Percentiles rank a stretch among this genome's conserved stretches.
Conservation (phyloP, 2,329 filamentous ascomycete species). For the Neonectria neomacrospora region DNA sequence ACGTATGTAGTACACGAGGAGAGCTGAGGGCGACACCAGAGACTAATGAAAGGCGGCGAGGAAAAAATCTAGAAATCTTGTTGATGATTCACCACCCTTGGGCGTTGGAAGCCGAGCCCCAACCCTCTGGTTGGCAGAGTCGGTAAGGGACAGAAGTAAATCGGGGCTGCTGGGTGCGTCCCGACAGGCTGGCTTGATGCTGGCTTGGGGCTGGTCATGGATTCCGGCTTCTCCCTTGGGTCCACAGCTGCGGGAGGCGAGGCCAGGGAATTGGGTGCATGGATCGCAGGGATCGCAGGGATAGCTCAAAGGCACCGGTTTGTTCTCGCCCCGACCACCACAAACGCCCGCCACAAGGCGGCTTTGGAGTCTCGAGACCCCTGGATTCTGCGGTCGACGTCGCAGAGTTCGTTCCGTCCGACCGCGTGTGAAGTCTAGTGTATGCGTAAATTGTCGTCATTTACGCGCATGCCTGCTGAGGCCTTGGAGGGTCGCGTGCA, state of each 20-base stretch:
- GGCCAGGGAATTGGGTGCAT: conserved; percentile 28
- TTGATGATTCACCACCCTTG: conserved; percentile 32
- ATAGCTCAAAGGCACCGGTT: conserved; percentile 43
- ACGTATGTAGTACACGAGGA: conserved; percentile 2
- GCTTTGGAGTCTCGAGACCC: conserved; percentile 32
- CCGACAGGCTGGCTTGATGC: conserved; percentile 46
- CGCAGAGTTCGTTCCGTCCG: conserved; percentile 33
- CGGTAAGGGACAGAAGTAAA: conserved; percentile 18
- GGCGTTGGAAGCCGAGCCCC: conserved; percentile 22
- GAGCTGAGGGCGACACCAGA: conserved; percentile 20
- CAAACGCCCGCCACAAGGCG: conserved; percentile 32
- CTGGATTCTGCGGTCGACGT: conserved; percentile 24
- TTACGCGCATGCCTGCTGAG: conserved; percentile 35
- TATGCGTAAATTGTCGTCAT: conserved; percentile 36
- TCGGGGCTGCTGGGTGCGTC: conserved; percentile 42
- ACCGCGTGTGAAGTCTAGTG: conserved; percentile 29
- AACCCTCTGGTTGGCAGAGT: conserved; percentile 16
- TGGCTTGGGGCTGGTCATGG: conserved; percentile 18
- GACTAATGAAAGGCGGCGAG: conserved; percentile 24
- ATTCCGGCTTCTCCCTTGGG: conserved; percentile 49
- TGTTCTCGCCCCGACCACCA: conserved; percentile 47
- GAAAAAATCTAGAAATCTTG: conserved; percentile 28
- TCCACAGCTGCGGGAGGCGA: conserved; percentile 33
- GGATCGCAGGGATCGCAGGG: conserved; percentile 34
- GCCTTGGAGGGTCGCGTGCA: conserved; percentile 36